These are phyloP conservation scores for Cryptosporidium ubiquitum DNA, from an alignment of 169 alveolate species.

Conservation along the genomic window DNA sequence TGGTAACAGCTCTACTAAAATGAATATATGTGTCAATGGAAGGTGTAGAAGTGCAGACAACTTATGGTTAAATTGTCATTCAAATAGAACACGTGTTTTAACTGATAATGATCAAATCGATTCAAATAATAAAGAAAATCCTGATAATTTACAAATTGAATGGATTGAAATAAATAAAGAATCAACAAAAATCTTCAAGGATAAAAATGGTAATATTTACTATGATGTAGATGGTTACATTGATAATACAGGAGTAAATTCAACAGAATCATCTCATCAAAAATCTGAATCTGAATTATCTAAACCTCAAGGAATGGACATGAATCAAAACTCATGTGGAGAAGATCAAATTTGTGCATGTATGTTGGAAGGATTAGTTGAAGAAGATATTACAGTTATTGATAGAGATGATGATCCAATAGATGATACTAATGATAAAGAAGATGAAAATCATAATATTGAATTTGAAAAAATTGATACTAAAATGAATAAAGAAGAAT, in stretches of 20 bases:
- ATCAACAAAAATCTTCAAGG: background rate
- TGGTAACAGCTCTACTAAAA: background rate
- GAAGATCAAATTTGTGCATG: conserved; percentile 6
- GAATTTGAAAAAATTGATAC: conserved; percentile 6
- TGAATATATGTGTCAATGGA: conserved; percentile 37
- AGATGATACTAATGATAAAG: background rate
- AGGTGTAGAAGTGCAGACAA: background rate
- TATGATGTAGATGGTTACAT: conserved; percentile 21
- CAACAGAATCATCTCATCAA: background rate
- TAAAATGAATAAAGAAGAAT: background rate
- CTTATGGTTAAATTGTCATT: conserved; percentile 34
- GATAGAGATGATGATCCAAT: conserved; percentile 28
- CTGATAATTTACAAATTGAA: conserved; percentile 14
- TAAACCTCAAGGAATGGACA: background rate
- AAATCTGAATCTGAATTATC: too few relatives aligned
- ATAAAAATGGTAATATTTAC: background rate
- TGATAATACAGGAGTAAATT: background rate
- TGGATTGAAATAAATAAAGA: conserved; percentile 20
- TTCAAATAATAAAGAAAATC: background rate
- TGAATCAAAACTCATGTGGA: background rate
- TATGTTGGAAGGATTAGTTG: conserved; percentile 10
- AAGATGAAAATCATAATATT: background rate
- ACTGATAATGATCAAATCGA: background rate
- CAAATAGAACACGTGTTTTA: conserved; percentile 22
- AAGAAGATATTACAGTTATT: conserved; percentile 46